Evolutionary conservation across 169 alveolate genomes (phyloP), one percentile per base, ranked within the genome.

Genomic region (Amoebophrya sp.): DNA sequence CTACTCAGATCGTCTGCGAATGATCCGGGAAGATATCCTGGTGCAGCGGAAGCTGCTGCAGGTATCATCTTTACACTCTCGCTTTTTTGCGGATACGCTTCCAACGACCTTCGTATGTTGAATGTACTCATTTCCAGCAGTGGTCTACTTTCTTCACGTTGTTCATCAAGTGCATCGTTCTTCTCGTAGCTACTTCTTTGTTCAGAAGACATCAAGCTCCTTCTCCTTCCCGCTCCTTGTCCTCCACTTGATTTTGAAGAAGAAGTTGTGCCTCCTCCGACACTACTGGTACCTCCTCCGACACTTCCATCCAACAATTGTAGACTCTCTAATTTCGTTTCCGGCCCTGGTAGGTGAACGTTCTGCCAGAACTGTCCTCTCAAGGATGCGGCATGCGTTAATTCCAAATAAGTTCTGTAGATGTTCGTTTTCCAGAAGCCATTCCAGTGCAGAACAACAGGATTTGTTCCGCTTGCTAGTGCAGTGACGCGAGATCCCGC

Each of bases 351-450:
- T 47, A 47, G 65, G 6, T 47, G 29, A 6, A 18, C 29, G 65
- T 47, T 47, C 18, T 47, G 65, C 29, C 6, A 18, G 18, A 47
- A 18, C 6, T 18, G 65, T 12, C 65, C 18, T 47, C 18, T 47
- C 65, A 6, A 47, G 65, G 6, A 47, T 18, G 29, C 65, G 65
- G 29, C 18, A 6, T 18, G 2, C 33, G 83, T 65, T 29, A 65
- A 36, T 26, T 65, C 83, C 36, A 65, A 6, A 36, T 65, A 65
- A 10, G 33, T 26, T 6, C 26, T 6, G 83, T 65, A 65, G 3
- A 65, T 1, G n/a, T 65, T 65, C 83, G 83, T 65, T 26, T 65
- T 65, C 83, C 83, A 65, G 83, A 6, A 65, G 33, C 83, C 83
- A 36, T 65, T 65, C 83, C 83, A 65, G 26, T 65, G 83, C 83